Percentiles rank a stretch among this genome's conserved stretches.
phyloP scores from a whole-genome alignment of 2,329 filamentous ascomycete genomes.

The Lizonia empirigonia region DNA sequence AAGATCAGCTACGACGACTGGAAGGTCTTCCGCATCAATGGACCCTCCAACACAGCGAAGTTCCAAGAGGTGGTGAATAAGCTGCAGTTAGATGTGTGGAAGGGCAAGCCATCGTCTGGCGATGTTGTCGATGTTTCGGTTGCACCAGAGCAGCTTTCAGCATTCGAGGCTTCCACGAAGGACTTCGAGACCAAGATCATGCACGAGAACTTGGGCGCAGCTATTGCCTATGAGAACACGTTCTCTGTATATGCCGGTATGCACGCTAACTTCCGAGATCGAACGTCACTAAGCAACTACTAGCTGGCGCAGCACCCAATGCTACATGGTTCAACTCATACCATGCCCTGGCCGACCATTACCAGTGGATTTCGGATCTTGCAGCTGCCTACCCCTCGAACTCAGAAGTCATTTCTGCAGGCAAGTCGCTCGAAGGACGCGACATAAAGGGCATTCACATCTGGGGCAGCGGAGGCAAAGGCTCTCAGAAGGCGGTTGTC shows the following conservation, averaged over 20 bases:
- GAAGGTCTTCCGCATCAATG: conserved; percentile 47
- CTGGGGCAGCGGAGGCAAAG: conserved; percentile 47
- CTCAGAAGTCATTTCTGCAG: conserved; percentile 42
- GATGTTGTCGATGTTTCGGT: conserved; percentile 46
- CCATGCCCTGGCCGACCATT: conserved; percentile 45
- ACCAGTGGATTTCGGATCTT: conserved; percentile 43
- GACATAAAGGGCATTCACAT: conserved; percentile 49
- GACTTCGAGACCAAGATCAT: conserved; percentile 41
- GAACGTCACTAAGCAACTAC: conserved; percentile 22
- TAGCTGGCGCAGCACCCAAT: conserved; percentile 38
- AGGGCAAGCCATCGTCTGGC: conserved; percentile 40
- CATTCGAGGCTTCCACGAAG: conserved; percentile 36
- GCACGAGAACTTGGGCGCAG: conserved; percentile 47
- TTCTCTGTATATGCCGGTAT: conserved; percentile 43
- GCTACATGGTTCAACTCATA: conserved; percentile 47
- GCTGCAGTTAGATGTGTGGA: conserved; percentile 42
- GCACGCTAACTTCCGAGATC: background rate
- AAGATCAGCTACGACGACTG: conserved; percentile 44
- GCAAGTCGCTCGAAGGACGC: conserved; percentile 45
- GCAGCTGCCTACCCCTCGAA: conserved; percentile 44
- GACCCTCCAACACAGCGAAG: conserved; percentile 34
- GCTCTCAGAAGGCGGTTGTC: conserved; percentile 44
- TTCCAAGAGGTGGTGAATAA: conserved; percentile 39
- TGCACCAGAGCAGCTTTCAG: conserved; percentile 36
- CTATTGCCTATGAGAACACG: conserved; percentile 40